These are phyloP conservation scores for Curvularia spicifera DNA, from an alignment of 2,329 filamentous ascomycete genomes.

Conservation along the genomic window DNA sequence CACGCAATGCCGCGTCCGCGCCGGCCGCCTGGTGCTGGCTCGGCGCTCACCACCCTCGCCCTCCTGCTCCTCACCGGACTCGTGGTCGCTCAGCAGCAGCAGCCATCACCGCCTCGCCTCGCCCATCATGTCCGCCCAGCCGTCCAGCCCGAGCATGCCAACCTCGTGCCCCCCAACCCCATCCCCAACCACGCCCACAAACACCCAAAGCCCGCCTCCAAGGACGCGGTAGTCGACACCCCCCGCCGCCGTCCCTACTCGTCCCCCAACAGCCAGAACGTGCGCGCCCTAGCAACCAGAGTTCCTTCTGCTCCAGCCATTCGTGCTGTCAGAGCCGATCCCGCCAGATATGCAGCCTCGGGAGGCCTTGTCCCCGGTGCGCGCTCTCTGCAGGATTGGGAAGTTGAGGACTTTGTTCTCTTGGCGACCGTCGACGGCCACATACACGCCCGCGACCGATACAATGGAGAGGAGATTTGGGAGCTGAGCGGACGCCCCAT, in stretches of 20 bases:
- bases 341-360: slow-evolving; percentile 62
- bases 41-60: slow-evolving; percentile 46
- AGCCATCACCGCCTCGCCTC: slow-evolving; percentile 29
- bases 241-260: slow-evolving; percentile 33
- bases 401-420: slow-evolving; percentile 99
- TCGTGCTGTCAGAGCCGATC: slow-evolving; percentile 92
- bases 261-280: slow-evolving; percentile 62
- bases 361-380: slow-evolving; percentile 68
- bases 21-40: slow-evolving; percentile 50
- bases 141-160: slow-evolving; percentile 30
- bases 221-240: slow-evolving; percentile 27
- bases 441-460: slow-evolving; percentile 87
- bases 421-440: slow-evolving; percentile 99
- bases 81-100: slow-evolving; percentile 53
- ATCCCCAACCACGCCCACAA: background rate
- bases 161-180: slow-evolving; percentile 17
- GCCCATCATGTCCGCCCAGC: slow-evolving; percentile 36
- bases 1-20: slow-evolving; percentile 48
- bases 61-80: slow-evolving; percentile 47
- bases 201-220: slow-evolving; percentile 15
- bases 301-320: slow-evolving; percentile 76
- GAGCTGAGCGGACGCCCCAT: slow-evolving; percentile 84
- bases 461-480: slow-evolving; percentile 85
- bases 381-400: slow-evolving; percentile 98
- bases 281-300: slow-evolving; percentile 95